These are phyloP conservation scores for Pulveroboletus sp. DNA, from an alignment of 1,284 basidiomycete species.

Conservation along the genomic window DNA sequence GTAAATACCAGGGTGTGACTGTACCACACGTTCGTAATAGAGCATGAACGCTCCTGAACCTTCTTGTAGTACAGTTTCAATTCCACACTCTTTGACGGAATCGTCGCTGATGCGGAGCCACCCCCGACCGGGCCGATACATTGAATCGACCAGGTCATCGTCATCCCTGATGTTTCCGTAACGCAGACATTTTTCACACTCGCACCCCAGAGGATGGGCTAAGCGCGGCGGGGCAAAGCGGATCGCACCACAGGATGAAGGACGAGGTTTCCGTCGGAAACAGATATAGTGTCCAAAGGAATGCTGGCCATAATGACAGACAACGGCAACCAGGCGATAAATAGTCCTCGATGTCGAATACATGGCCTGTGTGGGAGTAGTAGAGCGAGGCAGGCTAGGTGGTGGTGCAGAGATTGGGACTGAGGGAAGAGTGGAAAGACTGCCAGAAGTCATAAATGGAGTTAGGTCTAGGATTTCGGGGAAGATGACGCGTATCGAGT, in stretches of 20 bases:
- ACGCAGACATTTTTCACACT: constrained; percentile 40
- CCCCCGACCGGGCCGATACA: constrained; percentile 47
- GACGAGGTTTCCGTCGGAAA: constrained; percentile 75
- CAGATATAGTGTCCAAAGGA: constrained; percentile 91
- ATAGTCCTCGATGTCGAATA: constrained; percentile 54
- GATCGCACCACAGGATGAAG: constrained; percentile 28
- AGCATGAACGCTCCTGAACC: constrained; percentile 81
- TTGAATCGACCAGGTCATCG: constrained; percentile 29
- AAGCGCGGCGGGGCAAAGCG: constrained; percentile 47
- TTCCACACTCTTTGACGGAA: constrained; percentile 71
- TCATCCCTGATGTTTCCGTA: constrained; percentile 43
- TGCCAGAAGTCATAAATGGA: constrained; percentile 74
- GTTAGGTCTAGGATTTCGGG: constrained; percentile 85
- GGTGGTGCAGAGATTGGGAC: constrained; percentile 61
- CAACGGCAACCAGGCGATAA: constrained; percentile 78
- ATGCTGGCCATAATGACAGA: constrained; percentile 89
- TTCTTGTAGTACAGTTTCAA: constrained; percentile 72
- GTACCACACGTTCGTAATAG: constrained; percentile 78
- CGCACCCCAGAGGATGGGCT: constrained; percentile 45
- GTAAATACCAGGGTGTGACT: constrained; percentile 31
- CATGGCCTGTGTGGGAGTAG: constrained; percentile 53
- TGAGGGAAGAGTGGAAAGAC: constrained; percentile 64
- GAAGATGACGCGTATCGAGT: constrained; percentile 74
- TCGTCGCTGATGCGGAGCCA: constrained; percentile 90
- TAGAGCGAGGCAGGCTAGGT: constrained; percentile 41